Evolutionary conservation across 441 rosid genomes (phyloP), one percentile per base, ranked within the genome.

Genomic region (Biscutella laevigata): DNA sequence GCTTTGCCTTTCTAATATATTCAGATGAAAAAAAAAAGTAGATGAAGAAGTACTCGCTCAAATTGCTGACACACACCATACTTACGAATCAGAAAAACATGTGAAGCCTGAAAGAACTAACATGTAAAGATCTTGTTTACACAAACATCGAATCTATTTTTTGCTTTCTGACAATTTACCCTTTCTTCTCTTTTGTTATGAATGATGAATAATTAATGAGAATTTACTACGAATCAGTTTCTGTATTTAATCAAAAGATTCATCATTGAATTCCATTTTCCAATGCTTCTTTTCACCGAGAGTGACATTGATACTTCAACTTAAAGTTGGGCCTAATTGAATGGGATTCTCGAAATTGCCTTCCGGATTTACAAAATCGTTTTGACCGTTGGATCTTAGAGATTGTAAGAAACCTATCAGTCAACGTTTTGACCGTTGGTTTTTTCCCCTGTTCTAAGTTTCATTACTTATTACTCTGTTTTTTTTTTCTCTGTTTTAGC

Each of bases 11-110:
- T n/a, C n/a, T n/a, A n/a, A n/a, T n/a, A n/a, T n/a, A n/a, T n/a
- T n/a, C n/a, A n/a, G n/a, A n/a, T n/a, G n/a, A n/a, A n/a, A n/a
- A n/a, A n/a, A n/a, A 48, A 48, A 40, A 20, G 44, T 32, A 22
- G 57, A 28, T 57, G 59, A 57, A 57, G 59, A 57, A 34, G 58
- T 57, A 35, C 6, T 42, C 24, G 49, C 8, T 29, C 47, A 42
- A 43, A 43, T 65, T 57, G 59, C 29, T 51, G 50, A 65, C 54
- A 65, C 46, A 64, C 20, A 17, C n/a, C n/a, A 52, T 65, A 58
- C 70, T 65, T 57, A 65, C 70, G 58, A 15, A 42, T 36, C 48
- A 64, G 69, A 48, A 49, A 48, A 35, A 17, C 70, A 65, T 57
- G 70, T 58, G 70, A 42, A 14, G 64, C 43, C 20, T 17, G 40